A percentile compares a stretch with the other conserved stretches of the same genome.
Conservation (phyloP, 805 yeast species). For the Saccharomycopsis schoenii region DNA sequence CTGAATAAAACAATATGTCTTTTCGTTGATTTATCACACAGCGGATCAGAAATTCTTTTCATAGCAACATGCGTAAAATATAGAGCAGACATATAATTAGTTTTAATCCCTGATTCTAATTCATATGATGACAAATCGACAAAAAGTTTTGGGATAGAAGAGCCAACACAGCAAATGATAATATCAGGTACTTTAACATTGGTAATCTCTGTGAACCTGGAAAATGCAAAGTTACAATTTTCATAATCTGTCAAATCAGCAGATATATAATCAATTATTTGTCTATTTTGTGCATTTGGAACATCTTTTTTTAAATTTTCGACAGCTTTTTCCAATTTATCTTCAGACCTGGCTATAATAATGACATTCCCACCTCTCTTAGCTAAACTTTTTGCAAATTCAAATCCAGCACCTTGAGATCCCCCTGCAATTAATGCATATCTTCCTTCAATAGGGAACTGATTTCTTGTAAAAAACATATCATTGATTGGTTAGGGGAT, state of each 20-base stretch:
- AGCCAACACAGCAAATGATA: slow-evolving; percentile 82
- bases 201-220: slow-evolving; percentile 22
- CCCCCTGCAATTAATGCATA: slow-evolving; percentile 81
- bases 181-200: slow-evolving; percentile 48
- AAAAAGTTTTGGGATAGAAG: slow-evolving; percentile 70
- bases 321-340: slow-evolving; percentile 45
- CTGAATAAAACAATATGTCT: slow-evolving; percentile 58
- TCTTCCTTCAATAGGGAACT: slow-evolving; percentile 33
- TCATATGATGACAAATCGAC: slow-evolving; percentile 52
- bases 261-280: slow-evolving; percentile 34
- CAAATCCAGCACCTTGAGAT: slow-evolving; percentile 87
- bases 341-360: slow-evolving; percentile 67
- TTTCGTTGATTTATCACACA: slow-evolving; percentile 12
- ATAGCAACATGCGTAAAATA: slow-evolving; percentile 59
- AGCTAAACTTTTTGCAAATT: slow-evolving; percentile 53
- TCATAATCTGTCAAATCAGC: slow-evolving; percentile 59
- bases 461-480: slow-evolving; percentile 2
- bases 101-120: slow-evolving; percentile 48
- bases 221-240: slow-evolving; percentile 37
- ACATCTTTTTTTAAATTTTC: slow-evolving; percentile 18
- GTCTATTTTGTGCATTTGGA: slow-evolving; percentile 14
- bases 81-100: slow-evolving; percentile 66
- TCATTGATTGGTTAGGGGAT: background rate
- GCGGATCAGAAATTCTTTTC: slow-evolving; percentile 28
- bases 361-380: slow-evolving; percentile 45